Conservation (phyloP, 1,284 basidiomycete genomes). For the Leccinum ponderosum region DNA sequence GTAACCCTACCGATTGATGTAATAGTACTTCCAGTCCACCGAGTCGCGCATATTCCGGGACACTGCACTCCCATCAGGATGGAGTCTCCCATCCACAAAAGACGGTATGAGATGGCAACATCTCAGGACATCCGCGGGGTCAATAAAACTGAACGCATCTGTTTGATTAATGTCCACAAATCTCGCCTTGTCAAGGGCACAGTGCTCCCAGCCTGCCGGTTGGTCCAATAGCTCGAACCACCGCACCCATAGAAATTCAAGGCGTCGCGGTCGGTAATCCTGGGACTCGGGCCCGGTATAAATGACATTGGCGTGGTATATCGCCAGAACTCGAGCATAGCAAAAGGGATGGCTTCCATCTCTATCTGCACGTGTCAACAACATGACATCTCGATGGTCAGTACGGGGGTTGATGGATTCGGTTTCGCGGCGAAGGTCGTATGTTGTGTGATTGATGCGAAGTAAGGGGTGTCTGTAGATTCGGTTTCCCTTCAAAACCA, state of each 20-base stretch:
- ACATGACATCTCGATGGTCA: not conserved
- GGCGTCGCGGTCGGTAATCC: not conserved
- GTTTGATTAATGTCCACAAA: not conserved
- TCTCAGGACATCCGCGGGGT: not conserved
- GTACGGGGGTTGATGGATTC: not conserved
- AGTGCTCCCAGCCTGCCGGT: not conserved
- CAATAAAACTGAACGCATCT: not conserved
- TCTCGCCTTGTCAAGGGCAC: not conserved
- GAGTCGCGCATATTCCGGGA: not conserved
- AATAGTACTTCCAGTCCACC: not conserved
- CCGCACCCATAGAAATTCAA: not conserved
- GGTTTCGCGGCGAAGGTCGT: not conserved
- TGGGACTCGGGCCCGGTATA: not conserved
- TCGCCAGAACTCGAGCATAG: not conserved
- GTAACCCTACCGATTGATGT: slow-evolving; percentile 6
- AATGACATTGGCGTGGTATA: not conserved
- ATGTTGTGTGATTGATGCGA: not conserved
- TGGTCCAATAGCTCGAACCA: not conserved
- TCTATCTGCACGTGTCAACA: not conserved
- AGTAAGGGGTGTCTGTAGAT: not conserved
- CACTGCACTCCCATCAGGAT: not conserved
- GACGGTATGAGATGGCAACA: not conserved
- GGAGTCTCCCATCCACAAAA: not conserved
- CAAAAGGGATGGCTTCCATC: not conserved
- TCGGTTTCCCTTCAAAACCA: not conserved